Evolutionary conservation across 768 basidiomycete species (phyloP).

Genomic region (Candolleomyces efflorescens): DNA sequence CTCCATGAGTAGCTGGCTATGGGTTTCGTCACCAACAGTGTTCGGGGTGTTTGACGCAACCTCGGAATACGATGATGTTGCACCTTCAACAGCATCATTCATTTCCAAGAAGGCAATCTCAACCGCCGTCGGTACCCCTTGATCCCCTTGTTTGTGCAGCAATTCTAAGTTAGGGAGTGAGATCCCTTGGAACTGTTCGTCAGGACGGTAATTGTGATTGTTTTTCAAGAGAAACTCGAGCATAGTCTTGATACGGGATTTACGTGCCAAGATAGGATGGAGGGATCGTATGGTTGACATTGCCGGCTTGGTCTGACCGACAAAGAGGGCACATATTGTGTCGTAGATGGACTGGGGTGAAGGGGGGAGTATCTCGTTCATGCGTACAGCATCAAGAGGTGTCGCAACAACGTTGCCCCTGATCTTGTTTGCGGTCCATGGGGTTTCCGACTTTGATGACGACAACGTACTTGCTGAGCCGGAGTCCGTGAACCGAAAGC

Average conservation of each 20-base stretch:
- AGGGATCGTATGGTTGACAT: neutral
- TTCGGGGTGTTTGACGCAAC: no score
- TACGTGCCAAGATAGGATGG: constrained; percentile 6
- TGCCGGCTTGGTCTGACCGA: neutral
- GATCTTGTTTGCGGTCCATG: neutral
- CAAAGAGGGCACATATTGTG: constrained; percentile 12
- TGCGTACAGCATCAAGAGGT: constrained; percentile 2
- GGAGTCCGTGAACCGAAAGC: neutral
- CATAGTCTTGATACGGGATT: constrained; percentile 4
- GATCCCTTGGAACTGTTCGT: constrained; percentile 1
- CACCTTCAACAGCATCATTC: no score
- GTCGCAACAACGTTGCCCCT: constrained; percentile 11
- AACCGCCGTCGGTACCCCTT: no score
- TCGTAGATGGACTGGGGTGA: constrained; percentile 2
- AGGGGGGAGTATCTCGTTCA: constrained; percentile 5
- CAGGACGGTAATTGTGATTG: constrained; percentile 7
- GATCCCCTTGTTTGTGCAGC: no score
- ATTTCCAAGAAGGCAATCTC: no score
- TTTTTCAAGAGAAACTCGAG: constrained; percentile 6
- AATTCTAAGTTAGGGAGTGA: neutral
- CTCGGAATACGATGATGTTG: no score
- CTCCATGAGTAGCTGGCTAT: constrained; percentile 13
- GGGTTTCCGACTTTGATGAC: neutral
- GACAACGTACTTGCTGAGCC: neutral
- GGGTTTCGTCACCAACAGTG: no score